These are phyloP conservation scores for Bryoglossum gracile DNA, from an alignment of 495 filamentous ascomycete genomes.

Conservation along the genomic window DNA sequence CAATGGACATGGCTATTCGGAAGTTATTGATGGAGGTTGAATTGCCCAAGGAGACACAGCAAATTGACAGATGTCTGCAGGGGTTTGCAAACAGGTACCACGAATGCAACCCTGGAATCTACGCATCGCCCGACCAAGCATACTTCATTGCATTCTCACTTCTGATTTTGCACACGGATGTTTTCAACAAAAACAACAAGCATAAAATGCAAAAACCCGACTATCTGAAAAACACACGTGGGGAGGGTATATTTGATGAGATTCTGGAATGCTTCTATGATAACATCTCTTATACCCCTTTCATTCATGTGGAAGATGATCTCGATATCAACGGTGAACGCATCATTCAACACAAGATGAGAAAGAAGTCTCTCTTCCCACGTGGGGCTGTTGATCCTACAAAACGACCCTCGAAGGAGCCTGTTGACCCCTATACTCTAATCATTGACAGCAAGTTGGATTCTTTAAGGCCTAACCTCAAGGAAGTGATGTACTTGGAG, in stretches of 20 bases:
- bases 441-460: slow-evolving; percentile 87
- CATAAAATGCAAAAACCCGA: slow-evolving; percentile 96
- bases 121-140: slow-evolving; percentile 83
- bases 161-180: slow-evolving; percentile 92
- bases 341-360: slow-evolving; percentile 57
- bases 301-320: slow-evolving; percentile 93
- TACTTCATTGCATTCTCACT: slow-evolving; percentile 98
- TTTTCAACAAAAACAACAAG: slow-evolving; percentile 99
- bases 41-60: slow-evolving; percentile 93
- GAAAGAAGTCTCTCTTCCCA: slow-evolving; percentile 66
- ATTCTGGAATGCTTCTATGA: slow-evolving; percentile 96
- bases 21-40: slow-evolving; percentile 97
- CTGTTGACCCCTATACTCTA: slow-evolving; percentile 88
- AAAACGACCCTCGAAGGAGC: slow-evolving; percentile 63
- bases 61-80: slow-evolving; percentile 91
- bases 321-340: slow-evolving; percentile 72
- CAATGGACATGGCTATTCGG: slow-evolving; percentile 93
- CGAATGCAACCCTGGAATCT: slow-evolving; percentile 97
- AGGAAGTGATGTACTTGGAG: slow-evolving; percentile 85
- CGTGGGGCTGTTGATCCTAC: slow-evolving; percentile 58
- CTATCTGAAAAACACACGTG: slow-evolving; percentile 89
- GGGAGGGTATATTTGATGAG: slow-evolving; percentile 84
- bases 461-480: slow-evolving; percentile 71
- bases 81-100: slow-evolving; percentile 95
- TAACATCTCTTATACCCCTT: slow-evolving; percentile 95